Evolutionary conservation across 164 flowering plant genomes (phyloP).

Genomic region (Platanus orientalis): DNA sequence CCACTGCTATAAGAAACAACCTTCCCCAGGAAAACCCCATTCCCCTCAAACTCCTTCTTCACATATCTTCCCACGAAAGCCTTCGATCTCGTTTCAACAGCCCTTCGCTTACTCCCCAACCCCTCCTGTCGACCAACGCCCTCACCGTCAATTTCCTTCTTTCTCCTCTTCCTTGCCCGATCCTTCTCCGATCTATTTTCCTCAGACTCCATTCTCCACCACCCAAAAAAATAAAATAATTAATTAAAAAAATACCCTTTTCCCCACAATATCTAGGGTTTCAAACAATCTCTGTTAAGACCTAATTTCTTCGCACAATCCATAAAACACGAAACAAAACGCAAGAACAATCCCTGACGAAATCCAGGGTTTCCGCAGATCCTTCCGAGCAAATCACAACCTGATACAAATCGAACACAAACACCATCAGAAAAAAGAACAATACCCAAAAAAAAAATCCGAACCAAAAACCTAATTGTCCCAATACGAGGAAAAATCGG

Average conservation of each 20-base stretch:
- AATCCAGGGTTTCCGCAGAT: constrained; percentile 2
- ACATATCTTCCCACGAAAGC: constrained; percentile 66
- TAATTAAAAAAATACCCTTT: not conserved
- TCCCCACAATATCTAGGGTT: not conserved
- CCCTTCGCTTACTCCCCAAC: constrained; percentile 6
- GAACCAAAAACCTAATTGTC: not conserved
- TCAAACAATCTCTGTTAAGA: not conserved
- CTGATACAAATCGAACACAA: not conserved
- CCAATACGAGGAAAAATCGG: too few species aligned
- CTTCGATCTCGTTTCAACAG: constrained; percentile 24
- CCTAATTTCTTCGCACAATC: not conserved
- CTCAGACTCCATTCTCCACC: constrained; percentile 31
- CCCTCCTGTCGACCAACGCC: constrained; percentile 6
- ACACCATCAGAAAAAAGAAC: too few species aligned
- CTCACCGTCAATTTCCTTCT: constrained; percentile 21
- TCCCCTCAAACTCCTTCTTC: constrained; percentile 62
- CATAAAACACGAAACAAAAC: not conserved
- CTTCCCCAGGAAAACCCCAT: constrained; percentile 66
- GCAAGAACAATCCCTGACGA: not conserved
- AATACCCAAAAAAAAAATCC: not conserved
- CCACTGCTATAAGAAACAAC: constrained; percentile 54
- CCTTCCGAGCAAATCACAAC: not conserved
- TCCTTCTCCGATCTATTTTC: constrained; percentile 28
- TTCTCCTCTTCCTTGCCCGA: constrained; percentile 52
- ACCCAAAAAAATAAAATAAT: not conserved